Percentiles rank a stretch among this genome's conserved stretches.
phyloP scores from a whole-genome alignment of 805 yeast genomes.

The Schizosaccharomyces cryophilus region DNA sequence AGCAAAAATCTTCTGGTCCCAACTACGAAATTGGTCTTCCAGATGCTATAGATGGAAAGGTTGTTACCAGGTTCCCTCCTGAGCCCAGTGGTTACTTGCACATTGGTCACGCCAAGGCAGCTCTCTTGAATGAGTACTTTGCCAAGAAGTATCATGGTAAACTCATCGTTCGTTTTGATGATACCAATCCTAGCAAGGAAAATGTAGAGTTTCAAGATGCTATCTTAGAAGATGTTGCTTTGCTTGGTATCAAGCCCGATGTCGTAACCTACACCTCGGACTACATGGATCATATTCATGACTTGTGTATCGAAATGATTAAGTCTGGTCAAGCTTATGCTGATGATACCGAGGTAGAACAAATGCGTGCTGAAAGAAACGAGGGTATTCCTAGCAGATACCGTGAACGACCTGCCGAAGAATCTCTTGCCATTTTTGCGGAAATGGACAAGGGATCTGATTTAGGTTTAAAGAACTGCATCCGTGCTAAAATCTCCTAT shows the following conservation, averaged over 20 bases:
- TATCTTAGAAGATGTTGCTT: constrained; percentile 70
- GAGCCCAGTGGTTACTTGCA: constrained; percentile 98
- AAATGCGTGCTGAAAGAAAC: constrained; percentile 97
- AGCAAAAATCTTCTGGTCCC: constrained; percentile 75
- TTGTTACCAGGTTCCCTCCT: constrained; percentile 97
- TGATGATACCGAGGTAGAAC: constrained; percentile 84
- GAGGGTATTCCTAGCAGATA: constrained; percentile 83
- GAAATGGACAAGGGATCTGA: constrained; percentile 91
- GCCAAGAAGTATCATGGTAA: constrained; percentile 92
- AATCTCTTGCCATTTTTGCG: constrained; percentile 63
- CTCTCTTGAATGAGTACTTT: constrained; percentile 83
- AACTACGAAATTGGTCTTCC: constrained; percentile 81
- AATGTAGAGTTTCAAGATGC: constrained; percentile 82
- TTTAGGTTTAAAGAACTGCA: constrained; percentile 71
- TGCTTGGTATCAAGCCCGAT: constrained; percentile 87
- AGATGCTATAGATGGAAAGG: constrained; percentile 80
- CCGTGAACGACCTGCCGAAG: constrained; percentile 83
- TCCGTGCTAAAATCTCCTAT: constrained; percentile 90
- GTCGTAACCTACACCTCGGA: constrained; percentile 70
- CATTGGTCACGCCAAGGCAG: constrained; percentile 98
- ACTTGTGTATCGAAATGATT: constrained; percentile 60
- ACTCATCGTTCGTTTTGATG: constrained; percentile 88
- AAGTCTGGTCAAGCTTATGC: constrained; percentile 92
- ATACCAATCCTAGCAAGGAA: constrained; percentile 94
- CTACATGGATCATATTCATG: constrained; percentile 80